These are phyloP conservation scores for Neofusicoccum sp. DNA, from an alignment of 2,329 filamentous ascomycete species.

Conservation along the genomic window DNA sequence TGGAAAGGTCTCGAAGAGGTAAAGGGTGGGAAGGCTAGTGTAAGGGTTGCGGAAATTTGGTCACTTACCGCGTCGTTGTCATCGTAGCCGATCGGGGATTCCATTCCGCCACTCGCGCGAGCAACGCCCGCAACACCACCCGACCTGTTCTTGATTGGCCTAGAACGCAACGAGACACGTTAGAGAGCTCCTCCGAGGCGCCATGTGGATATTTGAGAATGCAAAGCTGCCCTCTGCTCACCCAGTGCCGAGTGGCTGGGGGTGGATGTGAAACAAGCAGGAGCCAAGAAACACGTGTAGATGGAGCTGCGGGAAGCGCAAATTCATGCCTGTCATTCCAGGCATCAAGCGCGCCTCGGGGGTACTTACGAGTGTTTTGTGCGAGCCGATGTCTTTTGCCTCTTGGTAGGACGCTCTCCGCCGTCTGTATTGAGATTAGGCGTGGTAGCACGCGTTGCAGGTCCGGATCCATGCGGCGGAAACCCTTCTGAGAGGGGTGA, in stretches of 20 bases:
- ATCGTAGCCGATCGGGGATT: slow-evolving; percentile 60
- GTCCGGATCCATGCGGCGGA: slow-evolving; percentile 14
- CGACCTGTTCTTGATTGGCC: slow-evolving; percentile 73
- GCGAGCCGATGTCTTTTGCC: slow-evolving; percentile 17
- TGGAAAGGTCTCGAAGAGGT: slow-evolving; percentile 24
- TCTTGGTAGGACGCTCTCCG: slow-evolving; percentile 13
- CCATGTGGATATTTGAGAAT: background rate
- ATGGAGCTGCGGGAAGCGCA: slow-evolving; percentile 4
- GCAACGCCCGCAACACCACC: slow-evolving; percentile 68
- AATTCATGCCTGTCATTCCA: background rate
- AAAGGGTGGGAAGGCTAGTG: slow-evolving; percentile 35
- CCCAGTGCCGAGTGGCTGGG: background rate
- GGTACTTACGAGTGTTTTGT: slow-evolving; percentile 18
- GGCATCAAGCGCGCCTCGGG: background rate
- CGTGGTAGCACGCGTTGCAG: slow-evolving; percentile 17
- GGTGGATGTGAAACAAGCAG: slow-evolving; percentile 17
- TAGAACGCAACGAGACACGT: slow-evolving; percentile 39
- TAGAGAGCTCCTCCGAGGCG: background rate
- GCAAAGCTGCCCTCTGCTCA: background rate
- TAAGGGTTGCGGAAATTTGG: slow-evolving; percentile 44
- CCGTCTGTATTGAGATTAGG: slow-evolving; percentile 17
- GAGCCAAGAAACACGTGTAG: slow-evolving; percentile 17
- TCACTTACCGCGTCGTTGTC: slow-evolving; percentile 55
- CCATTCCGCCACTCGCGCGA: slow-evolving; percentile 62
- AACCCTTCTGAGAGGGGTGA: slow-evolving; percentile 13